phyloP scores from a whole-genome alignment of 2,329 filamentous ascomycete species.

The Macroventuria anomochaeta region DNA sequence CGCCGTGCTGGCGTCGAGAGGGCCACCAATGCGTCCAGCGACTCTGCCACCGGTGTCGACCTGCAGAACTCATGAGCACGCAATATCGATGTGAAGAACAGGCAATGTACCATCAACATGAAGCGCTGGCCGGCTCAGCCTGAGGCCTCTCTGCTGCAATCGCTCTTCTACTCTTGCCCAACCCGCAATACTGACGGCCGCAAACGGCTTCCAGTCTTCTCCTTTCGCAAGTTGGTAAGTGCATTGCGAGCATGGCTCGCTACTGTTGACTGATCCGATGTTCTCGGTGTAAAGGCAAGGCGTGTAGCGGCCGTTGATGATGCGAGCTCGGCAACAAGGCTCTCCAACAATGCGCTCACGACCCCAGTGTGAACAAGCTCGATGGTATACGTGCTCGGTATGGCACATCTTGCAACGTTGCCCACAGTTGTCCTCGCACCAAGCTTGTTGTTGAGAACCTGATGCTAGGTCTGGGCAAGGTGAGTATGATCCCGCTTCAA shows the following conservation, averaged over 20 bases:
- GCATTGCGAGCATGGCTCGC: conserved; percentile 28
- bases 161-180: conserved; percentile 29
- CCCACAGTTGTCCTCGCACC: neutral
- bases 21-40: conserved; percentile 16
- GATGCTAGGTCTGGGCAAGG: neutral
- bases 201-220: conserved; percentile 29
- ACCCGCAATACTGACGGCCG: conserved; percentile 25
- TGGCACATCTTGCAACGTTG: conserved; percentile 36
- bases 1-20: conserved; percentile 2
- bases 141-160: conserved; percentile 12
- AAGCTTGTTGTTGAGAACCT: neutral
- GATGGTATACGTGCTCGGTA: conserved; percentile 41
- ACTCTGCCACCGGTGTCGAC: conserved; percentile 9
- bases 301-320: conserved; percentile 25
- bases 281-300: conserved; percentile 34
- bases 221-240: conserved; percentile 22
- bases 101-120: neutral
- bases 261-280: conserved; percentile 34
- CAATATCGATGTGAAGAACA: neutral
- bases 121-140: neutral
- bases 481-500: neutral
- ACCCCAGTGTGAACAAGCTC: conserved; percentile 41
- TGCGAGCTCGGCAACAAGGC: conserved; percentile 40
- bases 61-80: neutral
- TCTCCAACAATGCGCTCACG: conserved; percentile 34